Conservation (phyloP, 2,329 filamentous ascomycete species). For the Claviceps cyperi region DNA sequence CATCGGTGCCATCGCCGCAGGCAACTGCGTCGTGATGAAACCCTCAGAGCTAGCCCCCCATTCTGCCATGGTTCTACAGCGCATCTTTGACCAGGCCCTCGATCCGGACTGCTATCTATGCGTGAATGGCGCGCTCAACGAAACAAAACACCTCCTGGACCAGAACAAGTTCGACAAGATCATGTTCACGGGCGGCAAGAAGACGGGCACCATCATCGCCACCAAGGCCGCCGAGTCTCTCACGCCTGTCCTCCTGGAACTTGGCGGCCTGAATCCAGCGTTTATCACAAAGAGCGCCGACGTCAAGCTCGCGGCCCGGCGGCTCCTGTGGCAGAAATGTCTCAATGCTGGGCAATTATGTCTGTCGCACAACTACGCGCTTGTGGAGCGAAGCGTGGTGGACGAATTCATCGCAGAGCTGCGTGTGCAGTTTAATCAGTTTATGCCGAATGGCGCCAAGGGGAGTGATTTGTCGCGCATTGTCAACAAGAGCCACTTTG, state of each 20-base stretch:
- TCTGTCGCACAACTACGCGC: constrained; percentile 81
- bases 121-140: constrained; percentile 67
- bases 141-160: constrained; percentile 69
- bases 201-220: constrained; percentile 73
- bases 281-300: constrained; percentile 79
- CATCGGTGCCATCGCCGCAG: constrained; percentile 81
- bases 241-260: constrained; percentile 77
- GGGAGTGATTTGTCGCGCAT: constrained; percentile 72
- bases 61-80: constrained; percentile 64
- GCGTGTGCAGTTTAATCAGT: constrained; percentile 54
- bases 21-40: constrained; percentile 82
- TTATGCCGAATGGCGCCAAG: constrained; percentile 72
- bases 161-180: constrained; percentile 90
- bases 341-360: constrained; percentile 84
- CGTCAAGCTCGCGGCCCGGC: constrained; percentile 62
- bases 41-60: constrained; percentile 71
- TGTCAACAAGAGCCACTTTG: constrained; percentile 66
- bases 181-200: constrained; percentile 76
- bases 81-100: constrained; percentile 60
- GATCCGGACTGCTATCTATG: constrained; percentile 64
- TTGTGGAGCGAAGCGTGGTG: constrained; percentile 64
- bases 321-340: constrained; percentile 80
- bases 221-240: constrained; percentile 80
- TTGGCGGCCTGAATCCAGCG: constrained; percentile 84
- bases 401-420: constrained; percentile 60